phyloP scores from a whole-genome alignment of 2,329 filamentous ascomycete genomes.

The Cordyceps pruinosa region DNA sequence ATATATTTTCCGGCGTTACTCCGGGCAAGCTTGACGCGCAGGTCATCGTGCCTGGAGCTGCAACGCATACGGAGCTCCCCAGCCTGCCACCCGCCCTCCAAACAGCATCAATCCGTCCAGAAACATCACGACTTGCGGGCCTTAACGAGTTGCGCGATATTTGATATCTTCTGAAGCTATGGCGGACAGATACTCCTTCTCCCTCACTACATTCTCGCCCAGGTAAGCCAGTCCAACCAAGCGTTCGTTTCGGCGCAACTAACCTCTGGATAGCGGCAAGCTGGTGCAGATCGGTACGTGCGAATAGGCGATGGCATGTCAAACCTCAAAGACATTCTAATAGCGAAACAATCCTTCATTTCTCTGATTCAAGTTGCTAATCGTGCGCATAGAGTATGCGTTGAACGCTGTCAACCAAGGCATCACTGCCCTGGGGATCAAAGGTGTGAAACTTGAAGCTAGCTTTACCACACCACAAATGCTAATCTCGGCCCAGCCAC shows the following conservation, averaged over 20 bases:
- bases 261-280: slow-evolving; percentile 68
- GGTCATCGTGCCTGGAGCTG: slow-evolving; percentile 15
- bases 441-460: slow-evolving; percentile 56
- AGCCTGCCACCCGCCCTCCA: slow-evolving; percentile 12
- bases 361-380: slow-evolving; percentile 18
- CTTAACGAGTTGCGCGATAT: neutral
- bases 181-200: slow-evolving; percentile 99
- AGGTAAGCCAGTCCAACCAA: slow-evolving; percentile 57
- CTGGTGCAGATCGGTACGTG: slow-evolving; percentile 85
- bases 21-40: slow-evolving; percentile 14
- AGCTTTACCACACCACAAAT: slow-evolving; percentile 17
- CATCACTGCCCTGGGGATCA: slow-evolving; percentile 96
- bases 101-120: slow-evolving; percentile 13
- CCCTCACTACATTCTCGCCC: slow-evolving; percentile 97
- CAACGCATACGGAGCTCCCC: slow-evolving; percentile 8
- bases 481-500: slow-evolving; percentile 55
- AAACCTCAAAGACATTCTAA: neutral
- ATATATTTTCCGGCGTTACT: slow-evolving; percentile 5
- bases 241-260: slow-evolving; percentile 31
- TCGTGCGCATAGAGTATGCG: slow-evolving; percentile 72
- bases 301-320: neutral
- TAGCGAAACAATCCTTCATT: neutral
- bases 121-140: slow-evolving; percentile 8
- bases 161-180: slow-evolving; percentile 44
- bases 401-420: slow-evolving; percentile 98